These are phyloP conservation scores for Eudorina sp. DNA, from an alignment of 139 green algal species.

Conservation along the genomic window DNA sequence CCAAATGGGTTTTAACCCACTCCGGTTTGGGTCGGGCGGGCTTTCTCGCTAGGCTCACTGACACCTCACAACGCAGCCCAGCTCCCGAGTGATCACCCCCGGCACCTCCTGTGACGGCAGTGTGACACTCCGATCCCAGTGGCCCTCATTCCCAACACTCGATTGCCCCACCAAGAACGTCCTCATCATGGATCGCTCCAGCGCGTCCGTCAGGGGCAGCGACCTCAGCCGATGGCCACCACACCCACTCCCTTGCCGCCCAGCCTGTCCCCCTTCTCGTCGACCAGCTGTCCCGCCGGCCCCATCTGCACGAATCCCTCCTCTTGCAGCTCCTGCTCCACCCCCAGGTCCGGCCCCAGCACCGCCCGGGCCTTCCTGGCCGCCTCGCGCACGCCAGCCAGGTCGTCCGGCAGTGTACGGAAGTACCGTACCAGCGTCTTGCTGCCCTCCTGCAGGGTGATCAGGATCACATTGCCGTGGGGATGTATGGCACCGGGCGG, in stretches of 20 bases:
- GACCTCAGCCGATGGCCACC: conserved; percentile 40
- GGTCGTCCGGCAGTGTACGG: conserved; percentile 56
- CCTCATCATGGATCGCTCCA: too few species aligned
- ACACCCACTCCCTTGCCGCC: conserved; percentile 38
- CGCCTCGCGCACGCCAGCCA: conserved; percentile 39
- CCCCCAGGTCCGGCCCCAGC: conserved; percentile 48
- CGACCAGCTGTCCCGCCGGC: conserved; percentile 17
- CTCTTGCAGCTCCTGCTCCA: conserved; percentile 51
- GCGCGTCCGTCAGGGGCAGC: not conserved
- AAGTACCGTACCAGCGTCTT: conserved; percentile 62
- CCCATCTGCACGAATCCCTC: conserved; percentile 32
- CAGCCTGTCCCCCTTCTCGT: not conserved
- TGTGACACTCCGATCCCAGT: too few species aligned
- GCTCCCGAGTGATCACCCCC: too few species aligned
- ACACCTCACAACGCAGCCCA: too few species aligned
- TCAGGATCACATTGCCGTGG: not conserved
- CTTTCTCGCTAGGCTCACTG: too few species aligned
- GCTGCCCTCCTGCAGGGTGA: conserved; percentile 42
- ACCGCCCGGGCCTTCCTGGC: conserved; percentile 27
- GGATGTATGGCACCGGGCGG: conserved; percentile 47
- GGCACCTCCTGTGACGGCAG: too few species aligned
- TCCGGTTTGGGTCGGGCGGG: too few species aligned
- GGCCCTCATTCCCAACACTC: too few species aligned
- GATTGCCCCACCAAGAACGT: too few species aligned
- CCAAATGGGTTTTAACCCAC: too few species aligned